Base-by-base conservation (phyloP, 495 filamentous ascomycete species). In the Hamigera avellanea region DNA sequence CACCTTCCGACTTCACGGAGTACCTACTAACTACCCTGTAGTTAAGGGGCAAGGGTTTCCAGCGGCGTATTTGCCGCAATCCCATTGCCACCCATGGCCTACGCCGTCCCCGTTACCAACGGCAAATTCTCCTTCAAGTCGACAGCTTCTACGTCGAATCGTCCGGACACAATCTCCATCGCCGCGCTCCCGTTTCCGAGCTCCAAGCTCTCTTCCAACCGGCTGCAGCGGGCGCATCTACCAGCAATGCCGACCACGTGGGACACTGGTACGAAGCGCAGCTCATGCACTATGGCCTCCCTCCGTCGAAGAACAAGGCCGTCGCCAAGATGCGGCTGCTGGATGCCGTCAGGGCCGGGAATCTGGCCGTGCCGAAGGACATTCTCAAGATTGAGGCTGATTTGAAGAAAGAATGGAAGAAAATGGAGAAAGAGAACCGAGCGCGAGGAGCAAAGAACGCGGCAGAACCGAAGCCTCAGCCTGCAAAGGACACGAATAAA, bases 261-360 rank as follows among this genome's bases (percentile, higher is more conserved):
- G 66, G 56, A 6, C 70, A 73, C 38, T 77, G 65, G 67, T 77
- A 71, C 34, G 64, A 70, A 37, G 73, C 73, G 2, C 72, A 79
- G 36, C 57, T 76, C 14, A 45, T 75, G 2, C 72, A 80, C 36
- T 76, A 76, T 52, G 72, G 71, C 3, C 49, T 80, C 0, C 59
- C 50, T 12, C 58, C 57, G 0, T 71, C 68, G 26, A 71, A 70
- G 44, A 58, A 56, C 19, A 75, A 78, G 45, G 66, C 66, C 4
- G 64, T 62, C 0, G 72, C 74, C 14, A 69, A 73, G 49, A 69
- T 72, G 61, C 52, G 71, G 19, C 53, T 80, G 4, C 59, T 64
- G 19, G 66, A 74, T 38, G 67, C 67, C 14, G 41, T 76, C 33
- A 67, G 66, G 32, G 37, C 38, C 13, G 63, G 54, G 6, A 59